These are phyloP conservation scores for Trametes versicolor DNA, from an alignment of 1,284 basidiomycete species.

Conservation along the genomic window DNA sequence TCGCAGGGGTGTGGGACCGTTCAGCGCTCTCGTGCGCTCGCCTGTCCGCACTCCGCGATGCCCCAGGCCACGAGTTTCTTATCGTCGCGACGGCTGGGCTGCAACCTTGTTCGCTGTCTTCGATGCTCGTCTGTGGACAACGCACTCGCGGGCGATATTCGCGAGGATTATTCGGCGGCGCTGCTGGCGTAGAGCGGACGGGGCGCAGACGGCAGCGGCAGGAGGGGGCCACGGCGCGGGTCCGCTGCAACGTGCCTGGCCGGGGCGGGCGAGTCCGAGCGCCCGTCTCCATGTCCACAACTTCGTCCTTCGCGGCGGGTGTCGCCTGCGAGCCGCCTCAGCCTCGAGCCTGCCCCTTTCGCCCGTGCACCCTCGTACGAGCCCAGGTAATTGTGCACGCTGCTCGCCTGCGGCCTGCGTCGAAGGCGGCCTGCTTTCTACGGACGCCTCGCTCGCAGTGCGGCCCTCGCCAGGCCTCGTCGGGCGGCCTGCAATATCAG, in stretches of 20 bases:
- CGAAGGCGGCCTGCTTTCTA: conserved; percentile 11
- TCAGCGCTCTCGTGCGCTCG: conserved; percentile 25
- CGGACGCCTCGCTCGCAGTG: conserved; percentile 19
- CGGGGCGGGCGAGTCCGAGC: not conserved
- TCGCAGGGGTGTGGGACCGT: conserved; percentile 29
- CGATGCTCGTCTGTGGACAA: conserved; percentile 2
- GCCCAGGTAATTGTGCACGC: conserved; percentile 25
- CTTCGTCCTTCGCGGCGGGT: not conserved
- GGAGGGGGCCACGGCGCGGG: not conserved
- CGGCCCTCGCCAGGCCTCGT: conserved; percentile 24
- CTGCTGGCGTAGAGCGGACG: not conserved
- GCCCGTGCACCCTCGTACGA: conserved; percentile 4
- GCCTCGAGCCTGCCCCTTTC: not conserved
- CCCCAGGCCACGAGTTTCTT: conserved; percentile 19
- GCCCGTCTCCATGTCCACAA: conserved; percentile 4
- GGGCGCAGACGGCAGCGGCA: not conserved
- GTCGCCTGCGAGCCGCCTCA: not conserved
- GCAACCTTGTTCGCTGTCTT: conserved; percentile 16
- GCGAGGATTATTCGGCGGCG: conserved; percentile 5
- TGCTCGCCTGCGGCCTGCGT: conserved; percentile 17
- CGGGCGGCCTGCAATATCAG: conserved; percentile 21
- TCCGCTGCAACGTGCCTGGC: not conserved
- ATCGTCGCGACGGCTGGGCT: conserved; percentile 20
- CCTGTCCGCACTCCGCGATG: conserved; percentile 34
- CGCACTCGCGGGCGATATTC: not conserved